These are phyloP conservation scores for Mallotus repandus DNA, from an alignment of 441 rosid genomes.

Conservation along the genomic window DNA sequence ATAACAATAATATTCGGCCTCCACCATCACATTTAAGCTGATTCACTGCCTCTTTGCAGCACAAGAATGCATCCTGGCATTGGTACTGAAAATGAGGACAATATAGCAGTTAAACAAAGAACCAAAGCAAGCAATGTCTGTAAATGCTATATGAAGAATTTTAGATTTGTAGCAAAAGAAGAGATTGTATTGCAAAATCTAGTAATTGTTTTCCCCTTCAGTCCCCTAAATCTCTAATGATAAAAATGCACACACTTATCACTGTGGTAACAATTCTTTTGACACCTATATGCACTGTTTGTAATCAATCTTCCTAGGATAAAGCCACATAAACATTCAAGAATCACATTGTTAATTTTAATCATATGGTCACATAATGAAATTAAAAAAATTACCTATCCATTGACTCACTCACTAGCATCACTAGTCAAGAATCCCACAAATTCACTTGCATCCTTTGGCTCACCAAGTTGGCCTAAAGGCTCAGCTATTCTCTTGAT, in stretches of 20 bases:
- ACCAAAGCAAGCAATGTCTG: too few relatives aligned
- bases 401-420: conserved; percentile 64
- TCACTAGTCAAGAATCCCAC: conserved; percentile 55
- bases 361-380: not conserved
- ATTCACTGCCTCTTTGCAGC: conserved; percentile 68
- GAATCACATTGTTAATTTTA: not conserved
- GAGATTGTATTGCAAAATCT: not conserved
- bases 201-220: too few relatives aligned
- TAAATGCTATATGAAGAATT: not conserved
- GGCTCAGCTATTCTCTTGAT: conserved; percentile 49
- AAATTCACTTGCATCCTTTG: conserved; percentile 40
- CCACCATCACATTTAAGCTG: conserved; percentile 61
- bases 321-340: not conserved
- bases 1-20: conserved; percentile 59
- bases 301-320: not conserved
- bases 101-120: not conserved
- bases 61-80: conserved; percentile 65
- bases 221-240: not conserved
- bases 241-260: not conserved
- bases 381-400: conserved; percentile 35
- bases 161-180: not conserved
- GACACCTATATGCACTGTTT: not conserved
- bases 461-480: conserved; percentile 45
- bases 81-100: conserved; percentile 32
- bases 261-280: not conserved